Base-by-base conservation (phyloP, 306 rosid genomes). In the Ceratonia siliqua region DNA sequence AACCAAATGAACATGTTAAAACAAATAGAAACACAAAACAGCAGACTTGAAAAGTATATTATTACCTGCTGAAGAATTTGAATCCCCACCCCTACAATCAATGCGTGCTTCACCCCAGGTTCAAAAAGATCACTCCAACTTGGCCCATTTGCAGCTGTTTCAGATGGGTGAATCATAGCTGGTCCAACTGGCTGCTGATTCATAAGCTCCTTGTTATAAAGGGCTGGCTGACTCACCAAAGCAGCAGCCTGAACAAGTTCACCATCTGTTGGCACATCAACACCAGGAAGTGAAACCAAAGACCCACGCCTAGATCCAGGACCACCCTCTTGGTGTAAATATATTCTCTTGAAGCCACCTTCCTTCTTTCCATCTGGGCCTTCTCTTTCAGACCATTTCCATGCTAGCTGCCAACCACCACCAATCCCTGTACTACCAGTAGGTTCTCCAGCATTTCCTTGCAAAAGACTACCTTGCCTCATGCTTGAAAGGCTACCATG, bases 391-490 rank as follows among this genome's bases (percentile, higher is more conserved):
- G 96, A 48, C 98, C 97, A 94, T 83, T 91, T 91, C 96, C 96
- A 94, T 15, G 98, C 97, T 67, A 94, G 84, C 81, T 94, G 98
- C 98, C 98, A 94, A 67, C 98, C 97, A 20, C 97, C 96, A 64
- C 98, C 98, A 79, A 94, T 94, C 71, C 88, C 96, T 33, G 89
- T 81, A 85, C 96, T 86, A 56, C 97, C 88, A 28, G 49, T 85
- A 56, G 85, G 85, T 15, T 89, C 97, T 20, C 91, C 96, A 30
- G 84, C 85, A 72, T 63, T 80, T 59, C 87, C 92, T 45, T 75
- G 90, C 55, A 74, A 20, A 68, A 85, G 76, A 83, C 91, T 84
- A 72, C 91, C 80, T 46, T 93, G 88, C 76, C 88, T 86, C 22
- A 85, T 78, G 87, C 82, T 83, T 32, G 85, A 72, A 79, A 89